Percentiles rank a stretch among this genome's conserved stretches.
phyloP scores from a whole-genome alignment of 2,329 filamentous ascomycete species.

The Phoma sp. region DNA sequence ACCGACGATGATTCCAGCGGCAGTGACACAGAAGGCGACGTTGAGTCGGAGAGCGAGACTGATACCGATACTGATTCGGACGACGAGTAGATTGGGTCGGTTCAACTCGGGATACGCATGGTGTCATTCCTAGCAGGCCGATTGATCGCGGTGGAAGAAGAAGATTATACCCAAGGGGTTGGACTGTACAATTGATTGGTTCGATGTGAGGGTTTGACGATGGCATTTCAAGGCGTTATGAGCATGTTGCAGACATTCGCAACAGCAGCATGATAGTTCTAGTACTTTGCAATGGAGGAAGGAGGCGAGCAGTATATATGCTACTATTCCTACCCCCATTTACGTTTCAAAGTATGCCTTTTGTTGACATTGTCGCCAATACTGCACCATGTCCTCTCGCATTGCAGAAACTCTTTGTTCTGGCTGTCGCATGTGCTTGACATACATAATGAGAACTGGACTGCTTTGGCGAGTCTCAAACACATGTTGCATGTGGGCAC shows the following conservation, averaged over 20 bases:
- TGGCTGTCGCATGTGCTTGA: too few species aligned
- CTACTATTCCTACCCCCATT: neutral
- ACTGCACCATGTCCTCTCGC: too few species aligned
- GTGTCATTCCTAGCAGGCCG: neutral
- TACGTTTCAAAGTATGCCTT: neutral
- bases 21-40: conserved; percentile 69
- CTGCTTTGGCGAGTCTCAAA: too few species aligned
- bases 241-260: conserved; percentile 4
- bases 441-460: too few species aligned
- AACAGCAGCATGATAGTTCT: neutral
- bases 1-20: conserved; percentile 68
- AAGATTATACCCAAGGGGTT: conserved; percentile 10
- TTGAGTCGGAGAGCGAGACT: conserved; percentile 59
- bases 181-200: conserved; percentile 18
- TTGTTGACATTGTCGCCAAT: neutral
- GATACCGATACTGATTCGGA: conserved; percentile 53
- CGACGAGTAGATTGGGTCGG: conserved; percentile 39
- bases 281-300: neutral
- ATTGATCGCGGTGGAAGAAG: conserved; percentile 4
- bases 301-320: neutral
- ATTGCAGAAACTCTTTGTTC: too few species aligned
- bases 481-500: too few species aligned
- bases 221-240: conserved; percentile 41
- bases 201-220: conserved; percentile 8
- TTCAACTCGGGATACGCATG: neutral